A percentile compares a stretch with the other conserved stretches of the same genome.
phyloP scores from a whole-genome alignment of 192 early-diverging fungal species.

The Rhizophlyctis rosea region DNA sequence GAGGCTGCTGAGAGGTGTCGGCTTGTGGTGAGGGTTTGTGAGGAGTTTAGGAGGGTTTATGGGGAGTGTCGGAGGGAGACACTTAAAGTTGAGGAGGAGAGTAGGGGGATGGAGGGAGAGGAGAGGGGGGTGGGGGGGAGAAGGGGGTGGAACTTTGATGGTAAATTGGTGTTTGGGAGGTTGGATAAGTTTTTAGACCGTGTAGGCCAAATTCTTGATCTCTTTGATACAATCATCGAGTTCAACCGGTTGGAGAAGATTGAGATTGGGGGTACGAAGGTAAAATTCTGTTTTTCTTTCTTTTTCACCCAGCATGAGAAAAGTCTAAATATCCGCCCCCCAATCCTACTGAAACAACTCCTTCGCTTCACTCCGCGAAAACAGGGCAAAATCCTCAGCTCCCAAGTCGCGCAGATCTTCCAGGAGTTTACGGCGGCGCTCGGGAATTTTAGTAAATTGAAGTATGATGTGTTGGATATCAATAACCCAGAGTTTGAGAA shows the following conservation, averaged over 20 bases:
- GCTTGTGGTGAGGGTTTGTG: conserved; percentile 47
- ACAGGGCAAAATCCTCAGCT: conserved; percentile 64
- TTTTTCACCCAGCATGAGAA: conserved; percentile 5
- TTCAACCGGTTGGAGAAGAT: conserved; percentile 68
- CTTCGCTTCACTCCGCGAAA: too few species aligned
- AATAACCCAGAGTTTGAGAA: conserved; percentile 46
- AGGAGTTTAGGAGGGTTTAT: conserved; percentile 51
- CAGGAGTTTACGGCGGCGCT: conserved; percentile 54
- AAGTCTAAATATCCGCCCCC: conserved; percentile 19
- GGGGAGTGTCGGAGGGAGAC: conserved; percentile 46
- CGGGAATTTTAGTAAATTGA: conserved; percentile 47
- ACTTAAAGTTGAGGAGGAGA: conserved; percentile 35
- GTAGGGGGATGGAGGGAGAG: too few species aligned
- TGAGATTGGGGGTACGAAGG: conserved; percentile 69
- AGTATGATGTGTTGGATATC: conserved; percentile 61
- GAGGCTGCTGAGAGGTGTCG: conserved; percentile 55
- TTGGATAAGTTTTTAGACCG: conserved; percentile 54
- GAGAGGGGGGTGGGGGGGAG: too few species aligned
- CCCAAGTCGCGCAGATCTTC: conserved; percentile 61
- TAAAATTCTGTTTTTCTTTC: conserved; percentile 4
- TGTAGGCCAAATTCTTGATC: conserved; percentile 50
- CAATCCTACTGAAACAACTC: too few species aligned
- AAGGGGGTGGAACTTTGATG: conserved; percentile 61
- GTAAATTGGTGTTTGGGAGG: conserved; percentile 54
- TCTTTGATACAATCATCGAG: conserved; percentile 70